These are phyloP conservation scores for Spizellomyces punctatus DNA, from an alignment of 192 early-diverging fungal genomes.

Conservation along the genomic window DNA sequence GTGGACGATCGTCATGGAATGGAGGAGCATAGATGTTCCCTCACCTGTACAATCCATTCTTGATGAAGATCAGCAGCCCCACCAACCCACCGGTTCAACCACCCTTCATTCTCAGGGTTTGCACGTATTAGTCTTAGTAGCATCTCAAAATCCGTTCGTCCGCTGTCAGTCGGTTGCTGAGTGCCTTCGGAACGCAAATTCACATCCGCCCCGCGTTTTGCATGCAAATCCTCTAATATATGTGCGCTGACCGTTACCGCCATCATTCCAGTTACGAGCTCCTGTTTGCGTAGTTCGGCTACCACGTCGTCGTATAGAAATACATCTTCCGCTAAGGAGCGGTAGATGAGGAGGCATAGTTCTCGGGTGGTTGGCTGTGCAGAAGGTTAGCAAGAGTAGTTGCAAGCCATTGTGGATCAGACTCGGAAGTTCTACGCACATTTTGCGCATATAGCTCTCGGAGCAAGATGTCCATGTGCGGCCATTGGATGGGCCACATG, in stretches of 20 bases:
- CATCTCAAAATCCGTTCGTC: constrained; percentile 26
- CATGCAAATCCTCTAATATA: constrained; percentile 48
- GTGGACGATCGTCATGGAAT: too few species aligned
- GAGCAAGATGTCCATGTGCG: constrained; percentile 55
- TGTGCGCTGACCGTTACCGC: constrained; percentile 53
- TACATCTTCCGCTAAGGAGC: constrained; percentile 63
- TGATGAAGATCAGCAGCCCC: constrained; percentile 37
- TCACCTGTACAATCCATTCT: too few species aligned
- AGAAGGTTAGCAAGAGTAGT: neutral
- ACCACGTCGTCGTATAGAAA: constrained; percentile 64
- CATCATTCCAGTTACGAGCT: constrained; percentile 57
- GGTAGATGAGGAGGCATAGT: constrained; percentile 53
- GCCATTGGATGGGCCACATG: constrained; percentile 63
- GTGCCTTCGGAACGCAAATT: constrained; percentile 15
- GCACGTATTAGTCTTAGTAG: constrained; percentile 52
- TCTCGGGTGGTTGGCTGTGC: constrained; percentile 53
- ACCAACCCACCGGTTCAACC: constrained; percentile 48
- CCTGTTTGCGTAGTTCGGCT: constrained; percentile 57
- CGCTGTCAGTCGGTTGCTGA: neutral
- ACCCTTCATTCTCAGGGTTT: constrained; percentile 59
- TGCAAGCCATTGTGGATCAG: neutral
- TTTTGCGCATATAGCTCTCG: constrained; percentile 44
- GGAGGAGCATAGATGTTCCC: too few species aligned
- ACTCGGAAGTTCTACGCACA: neutral
- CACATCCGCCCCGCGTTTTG: constrained; percentile 43